phyloP scores from a whole-genome alignment of 352 stramenopile species.

The Pythium vanterpoolii region DNA sequence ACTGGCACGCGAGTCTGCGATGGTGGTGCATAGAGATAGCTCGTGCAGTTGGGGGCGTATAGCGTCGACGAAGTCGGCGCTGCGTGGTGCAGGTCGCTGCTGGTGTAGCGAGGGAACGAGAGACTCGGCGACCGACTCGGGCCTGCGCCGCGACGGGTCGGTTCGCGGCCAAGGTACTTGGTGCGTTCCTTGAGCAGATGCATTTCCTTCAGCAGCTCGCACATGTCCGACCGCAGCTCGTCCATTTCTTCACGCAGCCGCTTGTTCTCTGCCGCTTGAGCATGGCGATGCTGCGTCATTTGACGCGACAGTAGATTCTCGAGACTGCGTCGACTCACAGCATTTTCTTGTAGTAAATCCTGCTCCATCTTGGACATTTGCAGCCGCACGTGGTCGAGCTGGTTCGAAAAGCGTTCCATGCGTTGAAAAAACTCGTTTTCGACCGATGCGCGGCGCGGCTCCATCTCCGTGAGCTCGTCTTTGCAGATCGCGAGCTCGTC shows the following conservation, averaged over 20 bases:
- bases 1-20: neutral
- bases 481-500: slow-evolving; percentile 21
- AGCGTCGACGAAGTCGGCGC: neutral
- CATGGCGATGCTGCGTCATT: slow-evolving; percentile 41
- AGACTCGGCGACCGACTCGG: slow-evolving; percentile 1
- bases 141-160: slow-evolving; percentile 22
- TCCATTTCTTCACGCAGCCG: slow-evolving; percentile 59
- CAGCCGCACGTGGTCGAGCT: slow-evolving; percentile 41
- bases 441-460: slow-evolving; percentile 11
- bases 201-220: slow-evolving; percentile 59
- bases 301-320: slow-evolving; percentile 48
- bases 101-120: slow-evolving; percentile 8
- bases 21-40: slow-evolving; percentile 4
- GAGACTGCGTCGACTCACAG: slow-evolving; percentile 40
- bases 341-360: slow-evolving; percentile 44
- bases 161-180: slow-evolving; percentile 59
- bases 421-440: slow-evolving; percentile 20
- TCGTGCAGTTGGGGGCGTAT: slow-evolving; percentile 7
- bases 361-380: slow-evolving; percentile 60
- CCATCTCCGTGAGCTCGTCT: slow-evolving; percentile 2
- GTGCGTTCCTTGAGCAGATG: slow-evolving; percentile 67
- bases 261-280: slow-evolving; percentile 51
- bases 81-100: slow-evolving; percentile 19
- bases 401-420: slow-evolving; percentile 43
- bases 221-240: slow-evolving; percentile 62